Evolutionary conservation across 225 moss, liverwort and hornwort species (phyloP), one percentile per base, ranked within the genome.

Genomic region (Antitrichia curtipendula): DNA sequence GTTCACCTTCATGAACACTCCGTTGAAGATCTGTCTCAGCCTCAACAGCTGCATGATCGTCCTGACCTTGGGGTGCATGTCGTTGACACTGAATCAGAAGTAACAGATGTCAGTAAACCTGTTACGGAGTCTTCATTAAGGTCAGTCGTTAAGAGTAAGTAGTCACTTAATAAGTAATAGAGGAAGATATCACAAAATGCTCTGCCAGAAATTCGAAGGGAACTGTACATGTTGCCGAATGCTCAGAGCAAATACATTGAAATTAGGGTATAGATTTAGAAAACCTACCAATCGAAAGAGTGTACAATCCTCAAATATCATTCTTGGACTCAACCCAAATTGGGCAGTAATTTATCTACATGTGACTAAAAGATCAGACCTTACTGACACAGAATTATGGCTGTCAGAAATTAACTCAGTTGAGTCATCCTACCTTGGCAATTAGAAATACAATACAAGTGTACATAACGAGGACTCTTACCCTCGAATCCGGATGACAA

Each of bases 1-100:
- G 90, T 96, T 96, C 69, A 95, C 96, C 93, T 96, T 96, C 96
- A 96, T 97, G 92, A 97, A 96, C 80, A 97, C 97, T 36, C 97
- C 96, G 66, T 97, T 97, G 86, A 97, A 97, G 62, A 97, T 96
- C 89, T 92, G 97, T 60, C 96, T 92, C 79, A 97, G 86, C 80
- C 96, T 95, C 84, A 97, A 87, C 31, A 96, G 79, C 92, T 96
- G 95, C 95, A 96, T 91, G 86, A 96, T 96, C 78, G 95, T 96
- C 78, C 95, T 89, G 47, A 93, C 94, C 93, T 96, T 96, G 1
- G 96, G 96, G 85, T 96, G 96, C 96, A 96, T 95, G 61, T 96
- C 96, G 82, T 95, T 96, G 73, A 96, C 94, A 92, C 95, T 95
- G 90, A 13, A 36, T 52, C 23, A 49, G 19, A 79, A 18, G 13